These are phyloP conservation scores for Paracoccidioides lutzii DNA, from an alignment of 2,329 filamentous ascomycete species.

Conservation along the genomic window DNA sequence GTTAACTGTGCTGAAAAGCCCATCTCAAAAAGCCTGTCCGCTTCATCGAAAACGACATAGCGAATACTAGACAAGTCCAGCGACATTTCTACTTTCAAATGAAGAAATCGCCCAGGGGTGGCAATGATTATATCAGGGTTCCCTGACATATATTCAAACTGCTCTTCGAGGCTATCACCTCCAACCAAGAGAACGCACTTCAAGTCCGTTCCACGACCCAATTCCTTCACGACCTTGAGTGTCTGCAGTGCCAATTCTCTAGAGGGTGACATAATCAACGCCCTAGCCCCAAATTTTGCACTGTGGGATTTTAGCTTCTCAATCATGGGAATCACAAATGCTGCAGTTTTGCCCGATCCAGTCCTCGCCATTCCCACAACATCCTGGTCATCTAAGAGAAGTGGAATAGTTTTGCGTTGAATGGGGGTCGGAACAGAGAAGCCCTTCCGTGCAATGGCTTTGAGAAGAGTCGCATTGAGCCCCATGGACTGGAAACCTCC, in stretches of 20 bases:
- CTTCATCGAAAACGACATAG: conserved; percentile 96
- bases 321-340: conserved; percentile 97
- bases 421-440: conserved; percentile 95
- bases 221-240: conserved; percentile 89
- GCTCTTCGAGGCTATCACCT: conserved; percentile 89
- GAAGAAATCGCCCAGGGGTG: conserved; percentile 88
- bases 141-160: conserved; percentile 80
- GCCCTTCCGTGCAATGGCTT: conserved; percentile 84
- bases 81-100: conserved; percentile 93
- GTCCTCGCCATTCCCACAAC: conserved; percentile 98
- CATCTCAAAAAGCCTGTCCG: conserved; percentile 96
- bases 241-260: conserved; percentile 92
- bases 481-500: conserved; percentile 96
- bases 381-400: conserved; percentile 80
- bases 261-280: conserved; percentile 79
- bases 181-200: conserved; percentile 84
- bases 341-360: conserved; percentile 96
- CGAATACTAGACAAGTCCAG: conserved; percentile 79
- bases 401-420: conserved; percentile 88
- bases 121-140: conserved; percentile 98
- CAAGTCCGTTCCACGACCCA: conserved; percentile 79
- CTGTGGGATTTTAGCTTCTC: conserved; percentile 83
- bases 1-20: conserved; percentile 87
- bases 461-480: conserved; percentile 68
- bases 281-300: conserved; percentile 71